Base-by-base conservation (phyloP, 2,329 filamentous ascomycete genomes). In the Aspergillus latus region DNA sequence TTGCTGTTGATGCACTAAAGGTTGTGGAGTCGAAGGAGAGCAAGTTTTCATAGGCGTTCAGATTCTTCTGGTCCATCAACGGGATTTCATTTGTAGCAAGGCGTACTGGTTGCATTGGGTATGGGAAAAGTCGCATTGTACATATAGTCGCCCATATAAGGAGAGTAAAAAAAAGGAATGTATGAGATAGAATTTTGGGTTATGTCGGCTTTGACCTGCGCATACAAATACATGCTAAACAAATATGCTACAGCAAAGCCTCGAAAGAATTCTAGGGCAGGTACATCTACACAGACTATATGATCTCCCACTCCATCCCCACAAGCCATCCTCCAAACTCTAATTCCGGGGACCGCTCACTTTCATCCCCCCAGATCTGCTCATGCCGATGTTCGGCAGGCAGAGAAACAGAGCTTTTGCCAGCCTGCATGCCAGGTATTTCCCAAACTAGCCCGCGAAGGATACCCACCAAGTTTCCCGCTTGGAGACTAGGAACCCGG, bases 1-100 rank as follows among this genome's bases (percentile, higher is more conserved):
- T 74, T 34, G 74, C 74, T 2, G 63, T 74, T 46, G 72, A 75
- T 65, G 73, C 76, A 42, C 62, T 78, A 58, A 75, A 72, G 63
- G 66, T 67, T 32, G 66, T 73, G 16, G 64, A 69, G 5, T 65
- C 65, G 21, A 57, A 62, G 43, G 36, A 45, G 28, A 50, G 40
- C 5, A 30, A 28, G 10, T 32, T 50, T 9, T 30, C 21, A 54
- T 57, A 13, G 13, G 34, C 10, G 34, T 13, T 37, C 9, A 34
- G 6, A 8, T 9, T 13, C 13, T 11, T 37, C 9, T 37, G 4
- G 5, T 11, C 11, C 34, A 37, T 37, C 1, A 11, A 37, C n/a
- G 29, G 45, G 29, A 5, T 37, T n/a, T 36, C 10, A 26, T 39
- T 36, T 32, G 4, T 34, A 39, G 42, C 50, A 39, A 29, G 49